Conservation (phyloP, 2,329 filamentous ascomycete genomes). For the Pleochaeta shiraiana region DNA sequence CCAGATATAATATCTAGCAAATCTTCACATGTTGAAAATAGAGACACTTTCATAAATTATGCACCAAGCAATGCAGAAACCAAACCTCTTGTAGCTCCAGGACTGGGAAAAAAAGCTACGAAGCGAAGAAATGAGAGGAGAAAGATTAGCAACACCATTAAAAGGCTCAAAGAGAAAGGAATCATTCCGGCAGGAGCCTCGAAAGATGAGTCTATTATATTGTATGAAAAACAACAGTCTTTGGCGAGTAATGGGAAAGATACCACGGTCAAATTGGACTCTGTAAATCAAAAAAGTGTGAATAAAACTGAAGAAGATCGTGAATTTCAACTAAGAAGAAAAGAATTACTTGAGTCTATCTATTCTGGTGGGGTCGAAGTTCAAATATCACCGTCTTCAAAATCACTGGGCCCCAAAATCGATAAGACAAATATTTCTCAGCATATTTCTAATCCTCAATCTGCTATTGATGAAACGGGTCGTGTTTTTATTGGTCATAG, state of each 20-base stretch:
- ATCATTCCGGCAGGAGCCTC: conserved; percentile 28
- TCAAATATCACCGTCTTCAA: no score
- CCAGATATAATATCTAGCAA: conserved; percentile 20
- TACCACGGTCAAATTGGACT: no score
- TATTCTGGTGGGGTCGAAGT: conserved; percentile 31
- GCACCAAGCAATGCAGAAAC: neutral
- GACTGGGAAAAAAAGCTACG: conserved; percentile 28
- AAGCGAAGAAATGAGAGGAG: conserved; percentile 32
- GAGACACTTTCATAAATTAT: neutral
- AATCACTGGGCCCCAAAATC: no score
- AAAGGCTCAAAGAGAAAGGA: conserved; percentile 30
- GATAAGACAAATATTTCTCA: no score
- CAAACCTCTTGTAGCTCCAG: conserved; percentile 19
- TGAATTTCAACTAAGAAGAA: conserved; percentile 28
- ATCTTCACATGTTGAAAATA: conserved; percentile 10
- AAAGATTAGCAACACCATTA: conserved; percentile 26
- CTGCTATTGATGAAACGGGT: no score
- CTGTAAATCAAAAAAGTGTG: conserved; percentile 7
- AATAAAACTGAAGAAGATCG: conserved; percentile 7
- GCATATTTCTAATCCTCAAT: no score
- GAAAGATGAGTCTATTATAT: conserved; percentile 24
- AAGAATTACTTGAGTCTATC: conserved; percentile 29
- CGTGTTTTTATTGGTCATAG: no score
- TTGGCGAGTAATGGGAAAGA: neutral
- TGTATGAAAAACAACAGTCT: conserved; percentile 5